Percentiles rank a stretch among this genome's conserved stretches.
These are phyloP conservation scores for Jaminaea rosea DNA, from an alignment of 1,284 basidiomycete species.

Conservation along the genomic window DNA sequence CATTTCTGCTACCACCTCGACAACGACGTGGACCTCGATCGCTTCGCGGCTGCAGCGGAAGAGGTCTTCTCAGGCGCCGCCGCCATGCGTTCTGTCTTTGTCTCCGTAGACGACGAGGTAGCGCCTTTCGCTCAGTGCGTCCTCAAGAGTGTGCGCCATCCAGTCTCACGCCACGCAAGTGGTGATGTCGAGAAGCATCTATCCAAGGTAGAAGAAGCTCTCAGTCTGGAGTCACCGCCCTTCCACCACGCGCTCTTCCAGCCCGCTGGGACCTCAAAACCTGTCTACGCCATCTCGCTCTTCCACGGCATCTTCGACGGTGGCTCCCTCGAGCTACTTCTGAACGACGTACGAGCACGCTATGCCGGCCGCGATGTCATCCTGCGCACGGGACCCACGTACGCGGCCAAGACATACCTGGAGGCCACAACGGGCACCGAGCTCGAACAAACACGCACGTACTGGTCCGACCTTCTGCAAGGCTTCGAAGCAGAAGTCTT, in stretches of 20 bases:
- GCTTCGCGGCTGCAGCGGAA: slow-evolving; percentile 1
- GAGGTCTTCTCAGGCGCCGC: background rate
- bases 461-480: slow-evolving; percentile 6
- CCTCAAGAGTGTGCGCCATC: background rate
- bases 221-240: slow-evolving; percentile 7
- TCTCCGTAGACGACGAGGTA: slow-evolving; percentile 11
- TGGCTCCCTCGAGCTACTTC: slow-evolving; percentile 8
- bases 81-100: slow-evolving; percentile 6
- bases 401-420: background rate
- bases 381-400: background rate
- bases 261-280: background rate
- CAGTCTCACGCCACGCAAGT: background rate
- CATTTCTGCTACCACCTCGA: background rate
- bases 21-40: background rate
- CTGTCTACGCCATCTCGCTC: slow-evolving; percentile 3
- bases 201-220: background rate
- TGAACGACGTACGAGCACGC: background rate
- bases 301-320: slow-evolving; percentile 15
- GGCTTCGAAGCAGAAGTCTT: slow-evolving; percentile 6
- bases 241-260: slow-evolving; percentile 7
- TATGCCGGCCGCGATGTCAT: background rate
- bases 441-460: slow-evolving; percentile 5
- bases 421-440: background rate
- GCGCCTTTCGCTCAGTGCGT: slow-evolving; percentile 14
- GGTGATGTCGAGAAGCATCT: background rate